These are phyloP conservation scores for Forsythia viridissima DNA, from an alignment of 257 asterid genomes.

Conservation along the genomic window DNA sequence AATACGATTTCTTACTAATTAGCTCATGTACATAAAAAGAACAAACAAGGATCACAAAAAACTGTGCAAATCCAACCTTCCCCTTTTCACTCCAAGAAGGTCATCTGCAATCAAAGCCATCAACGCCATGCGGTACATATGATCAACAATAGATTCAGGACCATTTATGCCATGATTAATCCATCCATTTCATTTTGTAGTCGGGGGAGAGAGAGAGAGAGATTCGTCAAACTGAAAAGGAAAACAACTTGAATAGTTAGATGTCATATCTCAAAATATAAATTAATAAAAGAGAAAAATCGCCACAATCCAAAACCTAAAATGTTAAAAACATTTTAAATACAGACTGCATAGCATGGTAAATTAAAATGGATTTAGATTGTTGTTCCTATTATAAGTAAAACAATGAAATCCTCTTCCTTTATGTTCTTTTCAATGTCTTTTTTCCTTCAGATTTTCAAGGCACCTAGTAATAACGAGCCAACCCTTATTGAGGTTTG, in stretches of 20 bases:
- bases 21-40: not conserved
- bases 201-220: slow-evolving; percentile 36
- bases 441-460: no score
- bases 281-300: not conserved
- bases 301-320: not conserved
- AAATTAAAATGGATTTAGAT: not conserved
- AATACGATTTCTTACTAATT: not conserved
- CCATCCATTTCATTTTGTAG: slow-evolving; percentile 97
- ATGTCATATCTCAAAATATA: slow-evolving; percentile 7
- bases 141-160: slow-evolving; percentile 95
- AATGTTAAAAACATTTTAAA: not conserved
- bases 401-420: no score
- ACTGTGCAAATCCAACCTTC: slow-evolving; percentile 55
- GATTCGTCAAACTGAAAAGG: slow-evolving; percentile 4
- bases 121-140: slow-evolving; percentile 95
- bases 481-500: slow-evolving; percentile 85
- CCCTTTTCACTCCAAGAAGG: slow-evolving; percentile 85
- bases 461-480: slow-evolving; percentile 90
- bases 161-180: slow-evolving; percentile 82
- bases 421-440: no score
- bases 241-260: slow-evolving; percentile 9
- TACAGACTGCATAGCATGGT: not conserved
- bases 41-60: slow-evolving; percentile 5
- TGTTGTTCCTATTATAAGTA: no score
- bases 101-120: slow-evolving; percentile 91